phyloP scores from a whole-genome alignment of 176 grass and related monocot species.

The Oryza nivara region DNA sequence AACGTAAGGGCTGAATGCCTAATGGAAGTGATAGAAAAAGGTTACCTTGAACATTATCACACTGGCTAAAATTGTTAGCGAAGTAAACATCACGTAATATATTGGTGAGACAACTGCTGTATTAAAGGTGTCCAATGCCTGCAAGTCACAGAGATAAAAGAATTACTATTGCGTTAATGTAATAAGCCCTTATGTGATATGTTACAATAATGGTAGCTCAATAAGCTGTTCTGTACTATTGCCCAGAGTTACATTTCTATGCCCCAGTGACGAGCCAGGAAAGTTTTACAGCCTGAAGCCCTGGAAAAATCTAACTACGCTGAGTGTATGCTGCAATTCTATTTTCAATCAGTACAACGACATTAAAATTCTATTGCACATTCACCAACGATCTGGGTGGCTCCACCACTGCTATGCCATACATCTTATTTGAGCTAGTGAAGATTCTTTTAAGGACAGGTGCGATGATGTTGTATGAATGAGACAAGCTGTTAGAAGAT shows the following conservation, averaged over 20 bases:
- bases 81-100: conserved; percentile 95
- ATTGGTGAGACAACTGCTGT: conserved; percentile 87
- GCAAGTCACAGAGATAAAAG: conserved; percentile 44
- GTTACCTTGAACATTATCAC: conserved; percentile 91
- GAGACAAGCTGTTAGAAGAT: neutral
- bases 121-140: conserved; percentile 88
- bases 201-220: neutral
- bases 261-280: too few species aligned
- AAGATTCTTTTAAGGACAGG: neutral
- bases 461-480: neutral
- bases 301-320: too few species aligned
- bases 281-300: too few species aligned
- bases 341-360: too few species aligned
- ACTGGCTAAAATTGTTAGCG: conserved; percentile 84
- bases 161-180: conserved; percentile 13
- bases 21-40: neutral
- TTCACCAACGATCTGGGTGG: too few species aligned
- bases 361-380: too few species aligned
- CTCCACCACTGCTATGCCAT: neutral
- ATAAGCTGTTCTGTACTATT: neutral
- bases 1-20: neutral
- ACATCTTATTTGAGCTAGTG: neutral
- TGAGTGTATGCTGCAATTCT: too few species aligned
- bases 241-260: too few species aligned
- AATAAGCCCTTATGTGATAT: neutral